A percentile compares a stretch with the other conserved stretches of the same genome.
Conservation (phyloP, 192 early-diverging fungal genomes). For the Entophlyctis helioformis region DNA sequence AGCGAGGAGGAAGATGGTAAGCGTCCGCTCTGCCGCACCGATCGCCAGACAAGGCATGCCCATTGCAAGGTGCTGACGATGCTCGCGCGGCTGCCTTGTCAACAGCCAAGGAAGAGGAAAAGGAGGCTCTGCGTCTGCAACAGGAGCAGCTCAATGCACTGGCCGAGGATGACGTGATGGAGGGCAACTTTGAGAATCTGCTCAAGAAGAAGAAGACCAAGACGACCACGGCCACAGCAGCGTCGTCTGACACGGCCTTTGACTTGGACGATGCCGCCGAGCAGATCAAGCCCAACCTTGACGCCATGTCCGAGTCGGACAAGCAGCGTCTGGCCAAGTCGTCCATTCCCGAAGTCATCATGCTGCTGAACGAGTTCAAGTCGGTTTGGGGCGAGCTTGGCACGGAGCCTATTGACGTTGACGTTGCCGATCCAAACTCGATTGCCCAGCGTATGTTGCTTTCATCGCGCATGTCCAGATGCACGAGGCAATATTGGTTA, state of each 20-base stretch:
- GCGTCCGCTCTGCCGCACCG: background rate
- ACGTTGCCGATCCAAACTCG: background rate
- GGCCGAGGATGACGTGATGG: conserved; percentile 81
- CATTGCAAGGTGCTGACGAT: background rate
- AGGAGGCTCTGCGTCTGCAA: conserved; percentile 78
- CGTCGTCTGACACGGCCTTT: background rate
- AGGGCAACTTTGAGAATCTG: conserved; percentile 30
- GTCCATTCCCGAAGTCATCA: conserved; percentile 17
- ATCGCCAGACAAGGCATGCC: background rate
- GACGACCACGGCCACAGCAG: too few species aligned
- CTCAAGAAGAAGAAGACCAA: background rate
- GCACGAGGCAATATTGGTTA: background rate
- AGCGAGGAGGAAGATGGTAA: conserved; percentile 57
- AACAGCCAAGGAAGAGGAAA: conserved; percentile 68
- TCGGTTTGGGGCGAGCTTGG: conserved; percentile 22
- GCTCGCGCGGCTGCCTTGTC: background rate
- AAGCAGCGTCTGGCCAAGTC: background rate
- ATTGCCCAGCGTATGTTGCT: background rate
- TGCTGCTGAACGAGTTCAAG: conserved; percentile 12
- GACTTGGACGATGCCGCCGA: background rate
- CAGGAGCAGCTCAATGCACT: conserved; percentile 62
- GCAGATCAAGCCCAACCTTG: background rate
- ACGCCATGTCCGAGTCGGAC: conserved; percentile 1
- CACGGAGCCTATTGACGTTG: background rate
- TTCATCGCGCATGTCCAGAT: too few species aligned